A percentile compares a stretch with the other conserved stretches of the same genome.
Evolutionary conservation across 2,329 filamentous ascomycete genomes (phyloP).

Genomic region (Aphanoascus verrucosus): DNA sequence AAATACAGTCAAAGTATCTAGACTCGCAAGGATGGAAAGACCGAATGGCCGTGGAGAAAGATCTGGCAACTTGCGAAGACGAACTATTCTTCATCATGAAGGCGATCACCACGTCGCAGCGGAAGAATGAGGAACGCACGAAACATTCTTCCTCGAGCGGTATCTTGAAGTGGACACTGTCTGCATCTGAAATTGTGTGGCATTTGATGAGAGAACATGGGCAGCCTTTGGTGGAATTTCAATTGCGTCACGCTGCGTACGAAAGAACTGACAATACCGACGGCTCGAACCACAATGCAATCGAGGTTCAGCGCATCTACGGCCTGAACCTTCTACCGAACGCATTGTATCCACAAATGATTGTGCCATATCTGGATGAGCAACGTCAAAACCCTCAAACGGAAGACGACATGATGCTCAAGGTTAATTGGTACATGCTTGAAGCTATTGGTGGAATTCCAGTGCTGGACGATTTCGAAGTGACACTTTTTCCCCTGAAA

Average conservation of each 20-base stretch:
- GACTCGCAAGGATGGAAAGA: slow-evolving; percentile 89
- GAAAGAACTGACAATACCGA: slow-evolving; percentile 95
- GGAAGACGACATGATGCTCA: slow-evolving; percentile 69
- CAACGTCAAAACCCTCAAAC: slow-evolving; percentile 45
- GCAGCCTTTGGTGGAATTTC: slow-evolving; percentile 83
- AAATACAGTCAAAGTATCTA: slow-evolving; percentile 76
- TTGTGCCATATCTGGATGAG: slow-evolving; percentile 73
- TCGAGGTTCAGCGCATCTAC: slow-evolving; percentile 77
- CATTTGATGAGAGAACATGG: slow-evolving; percentile 81
- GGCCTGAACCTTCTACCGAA: slow-evolving; percentile 83
- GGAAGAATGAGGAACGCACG: slow-evolving; percentile 62
- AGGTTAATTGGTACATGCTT: slow-evolving; percentile 95
- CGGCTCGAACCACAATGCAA: slow-evolving; percentile 85
- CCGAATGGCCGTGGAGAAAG: slow-evolving; percentile 74
- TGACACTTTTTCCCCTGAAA: slow-evolving; percentile 84
- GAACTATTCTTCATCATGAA: slow-evolving; percentile 99
- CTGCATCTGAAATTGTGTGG: slow-evolving; percentile 94
- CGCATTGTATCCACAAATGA: slow-evolving; percentile 91
- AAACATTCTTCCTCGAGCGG: slow-evolving; percentile 65
- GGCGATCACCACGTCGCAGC: slow-evolving; percentile 90
- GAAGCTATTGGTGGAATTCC: slow-evolving; percentile 96
- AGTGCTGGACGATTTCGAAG: slow-evolving; percentile 93
- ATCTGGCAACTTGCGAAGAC: slow-evolving; percentile 81
- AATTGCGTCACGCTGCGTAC: slow-evolving; percentile 81
- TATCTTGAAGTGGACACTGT: slow-evolving; percentile 81